Evolutionary conservation across 345 rosid genomes (phyloP).

Genomic region (Diplotaxis tenuifolia): DNA sequence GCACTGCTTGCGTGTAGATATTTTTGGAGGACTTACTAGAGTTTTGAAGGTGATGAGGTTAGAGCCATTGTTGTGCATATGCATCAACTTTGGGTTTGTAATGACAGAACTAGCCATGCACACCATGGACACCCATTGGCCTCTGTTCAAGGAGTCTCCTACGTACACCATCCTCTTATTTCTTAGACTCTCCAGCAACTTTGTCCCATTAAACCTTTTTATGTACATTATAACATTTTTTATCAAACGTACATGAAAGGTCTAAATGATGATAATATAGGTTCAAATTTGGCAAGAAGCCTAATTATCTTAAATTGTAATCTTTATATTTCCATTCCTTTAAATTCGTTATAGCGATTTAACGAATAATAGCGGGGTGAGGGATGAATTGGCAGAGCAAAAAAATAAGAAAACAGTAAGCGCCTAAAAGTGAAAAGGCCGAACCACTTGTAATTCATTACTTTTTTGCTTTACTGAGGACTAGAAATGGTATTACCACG

Average conservation of each 20-base stretch:
- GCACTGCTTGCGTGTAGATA: neutral
- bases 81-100: constrained; percentile 45
- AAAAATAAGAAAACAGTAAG: neutral
- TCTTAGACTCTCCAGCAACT: constrained; percentile 71
- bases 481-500: neutral
- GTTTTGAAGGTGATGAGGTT: constrained; percentile 50
- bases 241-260: neutral
- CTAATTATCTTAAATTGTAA: neutral
- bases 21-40: constrained; percentile 34
- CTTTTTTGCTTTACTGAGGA: neutral
- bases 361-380: neutral
- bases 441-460: neutral
- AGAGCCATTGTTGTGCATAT: constrained; percentile 65
- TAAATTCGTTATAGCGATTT: neutral
- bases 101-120: constrained; percentile 72
- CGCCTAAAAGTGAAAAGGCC: constrained; percentile 17
- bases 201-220: constrained; percentile 73
- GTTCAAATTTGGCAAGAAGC: no score
- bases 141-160: constrained; percentile 87
- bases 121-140: constrained; percentile 93
- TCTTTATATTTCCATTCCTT: neutral
- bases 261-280: neutral
- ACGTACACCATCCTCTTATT: constrained; percentile 89
- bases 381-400: neutral
- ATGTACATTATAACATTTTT: constrained; percentile 43